Conservation (phyloP, 768 basidiomycete genomes). For the Leccinellum luteum region DNA sequence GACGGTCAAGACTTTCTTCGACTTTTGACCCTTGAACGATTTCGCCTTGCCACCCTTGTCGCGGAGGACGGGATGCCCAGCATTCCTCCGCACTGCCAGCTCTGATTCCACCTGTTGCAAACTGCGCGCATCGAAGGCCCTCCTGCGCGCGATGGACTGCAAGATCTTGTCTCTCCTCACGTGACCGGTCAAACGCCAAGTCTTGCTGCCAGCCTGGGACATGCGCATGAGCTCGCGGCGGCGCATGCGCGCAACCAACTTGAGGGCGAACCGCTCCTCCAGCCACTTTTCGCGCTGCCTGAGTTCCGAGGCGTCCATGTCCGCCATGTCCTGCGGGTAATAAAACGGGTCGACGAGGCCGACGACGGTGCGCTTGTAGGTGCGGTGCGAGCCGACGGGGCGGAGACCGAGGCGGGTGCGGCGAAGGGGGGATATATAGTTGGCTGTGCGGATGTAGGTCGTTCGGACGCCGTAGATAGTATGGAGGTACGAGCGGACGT, state of each 20-base stretch:
- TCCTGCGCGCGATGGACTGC: slow-evolving; percentile 46
- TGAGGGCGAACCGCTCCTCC: slow-evolving; percentile 53
- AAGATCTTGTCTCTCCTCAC: slow-evolving; percentile 50
- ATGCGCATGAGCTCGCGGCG: slow-evolving; percentile 34
- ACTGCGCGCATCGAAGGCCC: slow-evolving; percentile 41
- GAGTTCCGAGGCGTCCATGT: slow-evolving; percentile 62
- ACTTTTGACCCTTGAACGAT: neutral
- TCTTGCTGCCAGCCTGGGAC: slow-evolving; percentile 35
- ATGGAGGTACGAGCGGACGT: slow-evolving; percentile 80
- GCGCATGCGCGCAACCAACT: slow-evolving; percentile 36
- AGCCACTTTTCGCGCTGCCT: slow-evolving; percentile 57
- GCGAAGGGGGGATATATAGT: slow-evolving; percentile 63
- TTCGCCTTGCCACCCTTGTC: slow-evolving; percentile 15
- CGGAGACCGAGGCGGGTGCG: slow-evolving; percentile 29
- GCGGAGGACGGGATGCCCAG: slow-evolving; percentile 23
- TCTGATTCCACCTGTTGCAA: slow-evolving; percentile 37
- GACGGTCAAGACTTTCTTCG: slow-evolving; percentile 9
- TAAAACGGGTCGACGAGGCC: slow-evolving; percentile 93
- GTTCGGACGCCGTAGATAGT: slow-evolving; percentile 86
- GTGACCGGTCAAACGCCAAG: slow-evolving; percentile 40
- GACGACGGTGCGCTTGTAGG: slow-evolving; percentile 90
- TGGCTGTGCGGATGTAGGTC: slow-evolving; percentile 95
- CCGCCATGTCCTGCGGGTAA: slow-evolving; percentile 79
- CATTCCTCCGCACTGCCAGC: slow-evolving; percentile 24
- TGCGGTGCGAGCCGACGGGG: slow-evolving; percentile 40